Evolutionary conservation across 139 green algal species (phyloP).

Genomic region (Deuterostichococcus epilithicus): DNA sequence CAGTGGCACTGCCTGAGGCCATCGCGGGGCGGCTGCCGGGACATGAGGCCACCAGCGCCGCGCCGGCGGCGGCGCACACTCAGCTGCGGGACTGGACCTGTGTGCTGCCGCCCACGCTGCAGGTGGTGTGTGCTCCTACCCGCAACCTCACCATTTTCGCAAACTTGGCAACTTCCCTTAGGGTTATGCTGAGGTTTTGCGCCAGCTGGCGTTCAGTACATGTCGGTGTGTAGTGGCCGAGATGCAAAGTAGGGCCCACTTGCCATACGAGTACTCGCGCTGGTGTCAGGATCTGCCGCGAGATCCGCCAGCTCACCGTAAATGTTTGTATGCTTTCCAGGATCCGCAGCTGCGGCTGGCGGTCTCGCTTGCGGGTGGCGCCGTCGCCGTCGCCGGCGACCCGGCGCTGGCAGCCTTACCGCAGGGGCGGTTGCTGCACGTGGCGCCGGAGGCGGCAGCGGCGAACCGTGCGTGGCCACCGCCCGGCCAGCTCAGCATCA

Average conservation of each 20-base stretch:
- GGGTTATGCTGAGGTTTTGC: too few relatives aligned
- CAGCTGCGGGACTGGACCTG: not conserved
- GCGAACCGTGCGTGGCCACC: too few relatives aligned
- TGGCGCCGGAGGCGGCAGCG: not conserved
- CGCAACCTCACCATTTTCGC: not conserved
- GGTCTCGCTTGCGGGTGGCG: not conserved
- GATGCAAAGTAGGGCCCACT: too few relatives aligned
- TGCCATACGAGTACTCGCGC: not conserved
- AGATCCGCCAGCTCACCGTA: too few relatives aligned
- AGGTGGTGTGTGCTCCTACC: not conserved
- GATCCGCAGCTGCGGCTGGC: not conserved
- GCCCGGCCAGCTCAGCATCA: not conserved
- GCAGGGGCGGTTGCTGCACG: not conserved
- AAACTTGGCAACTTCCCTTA: not conserved
- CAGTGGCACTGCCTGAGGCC: not conserved
- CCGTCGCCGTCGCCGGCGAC: not conserved
- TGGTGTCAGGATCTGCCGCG: too few relatives aligned
- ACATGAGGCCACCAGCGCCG: not conserved
- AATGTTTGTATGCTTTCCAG: not conserved
- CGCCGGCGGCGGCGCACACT: not conserved
- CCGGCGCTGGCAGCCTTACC: not conserved
- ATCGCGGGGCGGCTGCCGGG: not conserved
- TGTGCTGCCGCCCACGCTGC: too few relatives aligned
- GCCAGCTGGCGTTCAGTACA: too few relatives aligned
- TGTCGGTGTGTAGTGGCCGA: too few relatives aligned